Base-by-base conservation (phyloP, 1,139 yeast genomes). In the Hyphopichia fennica region DNA sequence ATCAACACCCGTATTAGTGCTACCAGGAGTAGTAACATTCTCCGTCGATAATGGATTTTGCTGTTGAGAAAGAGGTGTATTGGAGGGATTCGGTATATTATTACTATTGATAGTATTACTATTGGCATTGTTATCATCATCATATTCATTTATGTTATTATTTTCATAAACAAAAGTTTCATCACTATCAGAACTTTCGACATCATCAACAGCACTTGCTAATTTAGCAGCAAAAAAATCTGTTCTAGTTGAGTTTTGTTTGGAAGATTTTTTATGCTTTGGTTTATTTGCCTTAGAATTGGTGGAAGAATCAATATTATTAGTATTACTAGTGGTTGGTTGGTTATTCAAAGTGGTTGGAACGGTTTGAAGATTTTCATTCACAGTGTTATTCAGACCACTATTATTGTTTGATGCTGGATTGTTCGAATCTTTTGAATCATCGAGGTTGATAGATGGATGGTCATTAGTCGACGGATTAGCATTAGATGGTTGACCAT, bases 121-220 rank as follows among this genome's bases (percentile, higher is more conserved):
- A 22, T 30, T 34, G 34, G 42, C 38, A 10, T 42, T 42, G 15
- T 50, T 52, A 31, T 32, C 22, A 19, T 32, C 31, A 7, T 51
- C 56, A 35, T 48, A 53, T 18, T 58, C 60, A 42, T 59, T 54
- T 28, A 52, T 47, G 42, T 64, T 66, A 43, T 63, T 66, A 42
- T 80, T 79, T 54, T 90, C 97, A 60, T 91, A 91, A 11, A 91
- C 96, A 72, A 91, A 91, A 1, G 96, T 88, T 61, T 93, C 98
- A 53, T 90, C 96, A 34, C 91, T 82, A 59, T 89, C 97, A 34
- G 91, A 84, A 37, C 86, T 80, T 45, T 87, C 90, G 20, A 81
- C 89, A 53, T 89, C 96, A 52, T 88, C 96, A 8, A 91, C 96
- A 1, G 98, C 98, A 49, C 90, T 84, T 7, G 97, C 97, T 48